A percentile compares a stretch with the other conserved stretches of the same genome.
These are phyloP conservation scores for Stagonosporopsis cucurbitacearum DNA, from an alignment of 2,329 filamentous ascomycete genomes.

Conservation along the genomic window DNA sequence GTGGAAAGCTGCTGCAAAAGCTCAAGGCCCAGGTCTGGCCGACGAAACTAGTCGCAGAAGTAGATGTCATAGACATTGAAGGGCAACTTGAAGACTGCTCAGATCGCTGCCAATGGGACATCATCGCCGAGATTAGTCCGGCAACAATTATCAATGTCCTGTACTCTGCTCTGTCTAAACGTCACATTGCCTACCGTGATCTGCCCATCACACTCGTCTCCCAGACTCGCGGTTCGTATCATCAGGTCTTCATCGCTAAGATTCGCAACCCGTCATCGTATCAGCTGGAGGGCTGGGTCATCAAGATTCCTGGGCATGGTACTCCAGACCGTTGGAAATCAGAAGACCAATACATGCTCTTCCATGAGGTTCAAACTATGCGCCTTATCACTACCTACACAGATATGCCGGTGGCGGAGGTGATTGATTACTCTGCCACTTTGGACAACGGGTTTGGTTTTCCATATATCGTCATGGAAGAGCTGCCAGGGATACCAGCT, in stretches of 20 bases:
- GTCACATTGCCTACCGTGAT: background rate
- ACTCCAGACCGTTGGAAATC: background rate
- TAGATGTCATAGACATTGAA: too few relatives aligned
- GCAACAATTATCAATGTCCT: background rate
- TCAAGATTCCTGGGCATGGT: conserved; percentile 9
- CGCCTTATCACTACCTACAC: conserved; percentile 2
- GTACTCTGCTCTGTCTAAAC: background rate
- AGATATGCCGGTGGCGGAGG: conserved; percentile 16
- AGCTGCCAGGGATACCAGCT: conserved; percentile 16
- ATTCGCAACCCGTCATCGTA: background rate
- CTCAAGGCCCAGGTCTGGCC: too few relatives aligned
- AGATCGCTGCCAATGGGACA: conserved; percentile 2
- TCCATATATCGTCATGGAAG: conserved; percentile 30
- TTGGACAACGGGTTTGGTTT: conserved; percentile 22
- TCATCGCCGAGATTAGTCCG: background rate
- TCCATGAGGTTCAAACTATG: background rate
- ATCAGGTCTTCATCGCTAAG: background rate
- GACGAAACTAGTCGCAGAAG: too few relatives aligned
- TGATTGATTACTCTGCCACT: conserved; percentile 20
- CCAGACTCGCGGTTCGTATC: background rate
- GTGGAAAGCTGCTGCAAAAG: too few relatives aligned
- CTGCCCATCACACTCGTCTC: background rate
- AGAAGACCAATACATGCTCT: conserved; percentile 6
- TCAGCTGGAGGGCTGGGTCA: background rate
- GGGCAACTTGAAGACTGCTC: too few relatives aligned